Base-by-base conservation (phyloP, 345 rosid species). In the Sonneratia alba region DNA sequence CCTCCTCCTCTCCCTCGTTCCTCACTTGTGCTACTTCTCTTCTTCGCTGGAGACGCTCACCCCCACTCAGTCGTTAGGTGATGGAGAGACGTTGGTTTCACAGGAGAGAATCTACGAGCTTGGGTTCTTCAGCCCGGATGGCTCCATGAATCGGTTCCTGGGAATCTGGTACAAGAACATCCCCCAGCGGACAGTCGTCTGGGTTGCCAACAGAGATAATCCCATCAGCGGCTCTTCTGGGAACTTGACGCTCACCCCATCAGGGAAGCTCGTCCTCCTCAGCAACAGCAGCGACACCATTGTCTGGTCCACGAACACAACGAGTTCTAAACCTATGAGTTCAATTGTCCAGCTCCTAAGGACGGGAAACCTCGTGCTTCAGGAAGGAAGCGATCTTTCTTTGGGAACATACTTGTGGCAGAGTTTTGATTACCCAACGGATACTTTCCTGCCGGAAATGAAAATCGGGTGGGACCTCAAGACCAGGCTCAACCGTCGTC, bases 111-210 rank as follows among this genome's bases (percentile, higher is more conserved):
- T 59, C 40, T 78, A 78, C 59, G 77, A 78, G 70, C 76, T 79
- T 15, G 86, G 86, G 43, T 81, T 83, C 72, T 83, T 78, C 81
- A 81, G 78, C 69, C 87, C 87, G 38, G 71, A 75, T 6, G 73
- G 70, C 68, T 86, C 92, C 45, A 66, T 34, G 48, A 84, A 77
- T 7, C 81, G 76, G 57, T 87, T 81, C 51, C 21, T 85, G 14
- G 92, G 89, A 45, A 84, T 87, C 18, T 86, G 92, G 89, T 85
- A 80, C 79, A 85, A 77, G 79, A 76, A 77, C 22, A 73, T 84
- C 62, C 77, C 82, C 6, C 74, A 1, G 0, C 65, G 47, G 66
- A 83, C 84, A 6, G 78, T 80, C 45, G 91, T 87, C 7, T 87
- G 89, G 89, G 87, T 85, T 7, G 89, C 91, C 9, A 85, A 85